Evolutionary conservation across 805 yeast genomes (phyloP), one percentile per base, ranked within the genome.

Genomic region (Cyberlindnera saturnus): DNA sequence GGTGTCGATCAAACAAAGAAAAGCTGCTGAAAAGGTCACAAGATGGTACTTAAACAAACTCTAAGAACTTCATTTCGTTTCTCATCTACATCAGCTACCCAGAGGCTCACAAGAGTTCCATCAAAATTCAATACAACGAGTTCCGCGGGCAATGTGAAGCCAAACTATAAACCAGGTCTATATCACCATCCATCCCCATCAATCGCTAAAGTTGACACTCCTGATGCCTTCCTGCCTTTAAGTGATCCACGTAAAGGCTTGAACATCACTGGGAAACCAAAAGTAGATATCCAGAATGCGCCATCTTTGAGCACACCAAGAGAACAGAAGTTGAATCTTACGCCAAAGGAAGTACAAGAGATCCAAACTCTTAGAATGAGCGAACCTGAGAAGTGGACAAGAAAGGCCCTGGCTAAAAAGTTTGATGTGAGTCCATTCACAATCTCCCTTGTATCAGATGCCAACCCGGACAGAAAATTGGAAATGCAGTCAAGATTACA

Each of bases 101-200:
- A 34, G 35, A 51, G 47, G 39, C 41, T 49, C 30, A 42, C 41
- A 16, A 42, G 66, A 38, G 69, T 71, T 39, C 83, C 85, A 26
- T 70, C 81, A 44, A 70, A 73, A 49, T 85, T 69, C 66, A 82
- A 85, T 60, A 72, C 78, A 8, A 66, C 65, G 34, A 69, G 79
- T 44, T 83, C 91, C 18, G 81, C 87, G 8, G 75, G 72, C 32
- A 56, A 56, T 42, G 51, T 56, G 53, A 85, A 82, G 58, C 79
- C 83, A 61, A 74, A 75, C 51, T 75, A 76, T 46, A 33, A 34
- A 23, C 65, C 74, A 19, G 91, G 91, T 5, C 64, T 86, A 23
- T 75, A 79, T 34, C 70, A 67, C 54, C 71, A 75, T 49, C 81
- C 81, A 16, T 74, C 87, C 34, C 89, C 88, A 19, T 75, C 90